Conservation (phyloP, 352 stramenopile species). For the Phytopythium ostracodes region DNA sequence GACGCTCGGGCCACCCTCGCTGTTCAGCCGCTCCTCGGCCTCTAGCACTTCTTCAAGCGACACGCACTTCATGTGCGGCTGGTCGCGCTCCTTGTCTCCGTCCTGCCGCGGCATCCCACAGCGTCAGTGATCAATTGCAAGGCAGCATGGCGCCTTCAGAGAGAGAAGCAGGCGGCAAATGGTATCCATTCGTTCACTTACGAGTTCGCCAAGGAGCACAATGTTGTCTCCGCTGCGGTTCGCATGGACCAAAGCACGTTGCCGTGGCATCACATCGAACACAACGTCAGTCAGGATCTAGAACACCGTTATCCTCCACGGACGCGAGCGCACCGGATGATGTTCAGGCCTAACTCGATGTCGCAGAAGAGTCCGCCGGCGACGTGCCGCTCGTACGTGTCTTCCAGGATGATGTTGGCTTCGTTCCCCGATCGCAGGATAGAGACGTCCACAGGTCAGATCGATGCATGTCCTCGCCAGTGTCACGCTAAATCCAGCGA, state of each 20-base stretch:
- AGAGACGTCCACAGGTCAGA: slow-evolving; percentile 1
- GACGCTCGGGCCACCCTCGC: slow-evolving; percentile 56
- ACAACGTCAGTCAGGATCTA: not conserved
- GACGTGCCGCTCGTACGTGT: slow-evolving; percentile 91
- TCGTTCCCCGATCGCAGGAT: not conserved
- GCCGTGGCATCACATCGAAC: too few relatives aligned
- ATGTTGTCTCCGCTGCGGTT: slow-evolving; percentile 76
- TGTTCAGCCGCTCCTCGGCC: slow-evolving; percentile 70
- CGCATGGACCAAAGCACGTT: not conserved
- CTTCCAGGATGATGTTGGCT: slow-evolving; percentile 97
- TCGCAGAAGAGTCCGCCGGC: slow-evolving; percentile 91
- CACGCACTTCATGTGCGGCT: slow-evolving; percentile 79
- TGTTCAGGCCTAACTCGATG: slow-evolving; percentile 95
- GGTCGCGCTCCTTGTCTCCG: slow-evolving; percentile 74
- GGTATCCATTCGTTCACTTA: slow-evolving; percentile 16
- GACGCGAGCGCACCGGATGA: slow-evolving; percentile 74
- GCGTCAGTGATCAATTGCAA: not conserved
- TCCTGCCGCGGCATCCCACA: slow-evolving; percentile 33
- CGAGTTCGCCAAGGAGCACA: slow-evolving; percentile 80
- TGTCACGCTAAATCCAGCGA: not conserved
- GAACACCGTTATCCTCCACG: too few relatives aligned
- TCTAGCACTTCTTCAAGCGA: slow-evolving; percentile 79
- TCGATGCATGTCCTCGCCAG: not conserved
- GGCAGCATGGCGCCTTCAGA: not conserved
- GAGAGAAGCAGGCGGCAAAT: not conserved